These are phyloP conservation scores for Leccinum longicurvipes DNA, from an alignment of 768 basidiomycete species.

Conservation along the genomic window DNA sequence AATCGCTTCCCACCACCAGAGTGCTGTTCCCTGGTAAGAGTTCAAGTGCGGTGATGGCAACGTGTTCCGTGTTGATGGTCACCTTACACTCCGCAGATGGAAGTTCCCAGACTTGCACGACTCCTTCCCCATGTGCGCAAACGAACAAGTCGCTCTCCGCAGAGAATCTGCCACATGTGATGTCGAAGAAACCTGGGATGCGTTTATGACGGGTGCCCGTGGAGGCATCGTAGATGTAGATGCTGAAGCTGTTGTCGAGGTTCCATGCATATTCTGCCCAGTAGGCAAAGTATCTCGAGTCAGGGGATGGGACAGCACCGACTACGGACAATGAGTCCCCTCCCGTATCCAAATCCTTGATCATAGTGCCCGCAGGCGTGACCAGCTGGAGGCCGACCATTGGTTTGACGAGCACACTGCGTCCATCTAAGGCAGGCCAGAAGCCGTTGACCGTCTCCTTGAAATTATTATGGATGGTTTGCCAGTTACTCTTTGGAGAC, in stretches of 20 bases:
- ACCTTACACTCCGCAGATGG: conserved; percentile 7
- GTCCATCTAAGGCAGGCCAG: conserved; percentile 13
- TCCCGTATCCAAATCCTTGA: conserved; percentile 12
- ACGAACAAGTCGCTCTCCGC: conserved; percentile 9
- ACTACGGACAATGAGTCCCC: background rate
- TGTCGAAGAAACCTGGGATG: conserved; percentile 12
- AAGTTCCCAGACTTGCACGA: conserved; percentile 17
- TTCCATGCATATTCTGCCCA: conserved; percentile 20
- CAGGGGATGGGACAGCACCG: conserved; percentile 9
- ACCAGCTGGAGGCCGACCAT: conserved; percentile 7
- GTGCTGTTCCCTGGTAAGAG: conserved; percentile 9
- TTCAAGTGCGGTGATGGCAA: conserved; percentile 10
- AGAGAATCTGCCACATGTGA: conserved; percentile 14
- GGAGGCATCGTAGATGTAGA: conserved; percentile 15
- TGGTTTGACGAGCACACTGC: conserved; percentile 9
- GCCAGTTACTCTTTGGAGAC: conserved; percentile 5
- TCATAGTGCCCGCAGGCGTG: background rate
- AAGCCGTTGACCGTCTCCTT: background rate
- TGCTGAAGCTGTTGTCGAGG: conserved; percentile 12
- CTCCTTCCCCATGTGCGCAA: conserved; percentile 17
- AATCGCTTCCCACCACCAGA: conserved; percentile 10
- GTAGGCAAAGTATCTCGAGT: conserved; percentile 18
- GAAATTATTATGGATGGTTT: background rate
- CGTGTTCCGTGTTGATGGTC: conserved; percentile 11
- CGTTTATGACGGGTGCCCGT: conserved; percentile 16